phyloP scores from a whole-genome alignment of 495 filamentous ascomycete species.

The Paragyromitra xinjiangensis region DNA sequence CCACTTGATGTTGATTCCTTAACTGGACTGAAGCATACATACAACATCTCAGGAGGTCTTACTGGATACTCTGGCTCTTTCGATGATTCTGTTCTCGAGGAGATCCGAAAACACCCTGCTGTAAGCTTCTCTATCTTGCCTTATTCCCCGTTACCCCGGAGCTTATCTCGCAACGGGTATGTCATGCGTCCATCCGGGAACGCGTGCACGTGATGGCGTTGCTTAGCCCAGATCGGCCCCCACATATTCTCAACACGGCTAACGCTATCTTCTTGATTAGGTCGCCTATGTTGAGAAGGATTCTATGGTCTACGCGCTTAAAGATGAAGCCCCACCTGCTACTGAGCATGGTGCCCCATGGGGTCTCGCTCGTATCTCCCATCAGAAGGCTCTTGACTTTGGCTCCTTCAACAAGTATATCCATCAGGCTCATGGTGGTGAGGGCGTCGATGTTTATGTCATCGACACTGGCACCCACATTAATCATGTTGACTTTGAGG shows the following conservation, averaged over 20 bases:
- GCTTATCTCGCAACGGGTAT: constrained; percentile 42
- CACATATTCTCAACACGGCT: constrained; percentile 29
- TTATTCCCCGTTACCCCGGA: constrained; percentile 14
- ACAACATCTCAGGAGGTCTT: constrained; percentile 83
- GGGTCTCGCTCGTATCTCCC: constrained; percentile 97
- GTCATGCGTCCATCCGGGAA: constrained; percentile 35
- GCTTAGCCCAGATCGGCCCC: constrained; percentile 19
- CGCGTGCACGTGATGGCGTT: constrained; percentile 38
- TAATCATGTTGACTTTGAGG: constrained; percentile 96
- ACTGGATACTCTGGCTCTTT: constrained; percentile 93
- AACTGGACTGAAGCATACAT: constrained; percentile 90
- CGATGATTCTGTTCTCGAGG: constrained; percentile 88
- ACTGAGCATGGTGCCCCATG: constrained; percentile 93
- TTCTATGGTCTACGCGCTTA: constrained; percentile 84
- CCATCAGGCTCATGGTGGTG: constrained; percentile 87
- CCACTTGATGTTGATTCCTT: constrained; percentile 69
- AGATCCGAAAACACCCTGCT: constrained; percentile 95
- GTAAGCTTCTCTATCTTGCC: constrained; percentile 67
- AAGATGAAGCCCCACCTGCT: constrained; percentile 60
- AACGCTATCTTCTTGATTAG: constrained; percentile 62
- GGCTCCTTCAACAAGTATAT: constrained; percentile 98
- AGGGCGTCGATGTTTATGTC: constrained; percentile 98
- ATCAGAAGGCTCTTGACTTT: constrained; percentile 85
- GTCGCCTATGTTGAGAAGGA: constrained; percentile 97
- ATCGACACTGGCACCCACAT: constrained; percentile 97